phyloP scores from a whole-genome alignment of 1,139 yeast species.

The Meyerozyma athensensis region DNA sequence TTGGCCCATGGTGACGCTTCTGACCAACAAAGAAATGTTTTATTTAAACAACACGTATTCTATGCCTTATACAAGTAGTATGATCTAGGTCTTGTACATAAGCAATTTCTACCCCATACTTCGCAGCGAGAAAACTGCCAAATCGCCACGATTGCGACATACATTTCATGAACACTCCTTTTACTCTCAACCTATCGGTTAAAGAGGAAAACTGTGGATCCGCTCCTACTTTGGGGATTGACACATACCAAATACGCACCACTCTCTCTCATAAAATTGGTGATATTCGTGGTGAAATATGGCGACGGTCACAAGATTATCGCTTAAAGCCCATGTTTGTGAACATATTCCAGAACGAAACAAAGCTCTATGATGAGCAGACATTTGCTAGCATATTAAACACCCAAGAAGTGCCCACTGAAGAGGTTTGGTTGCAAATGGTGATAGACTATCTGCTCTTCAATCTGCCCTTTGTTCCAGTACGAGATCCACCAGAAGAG shows the following conservation, averaged over 20 bases:
- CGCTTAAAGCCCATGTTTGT: constrained; percentile 23
- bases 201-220: constrained; percentile 10
- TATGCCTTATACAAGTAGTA: constrained; percentile 57
- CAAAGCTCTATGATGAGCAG: constrained; percentile 9
- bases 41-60: constrained; percentile 92
- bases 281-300: constrained; percentile 25
- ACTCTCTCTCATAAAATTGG: constrained; percentile 19
- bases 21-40: constrained; percentile 81
- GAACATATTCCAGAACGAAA: constrained; percentile 12
- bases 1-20: constrained; percentile 89
- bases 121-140: constrained; percentile 1
- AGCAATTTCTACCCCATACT: constrained; percentile 1
- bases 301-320: constrained; percentile 22
- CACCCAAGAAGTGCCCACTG: constrained; percentile 8
- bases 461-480: constrained; percentile 16
- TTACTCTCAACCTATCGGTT: constrained; percentile 17
- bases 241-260: constrained; percentile 12
- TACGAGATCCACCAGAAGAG: constrained; percentile 20
- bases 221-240: background rate
- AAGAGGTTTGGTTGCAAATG: constrained; percentile 11
- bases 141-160: background rate
- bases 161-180: constrained; percentile 26
- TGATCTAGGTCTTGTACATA: constrained; percentile 13
- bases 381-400: constrained; percentile 16
- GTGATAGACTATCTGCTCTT: constrained; percentile 22